phyloP scores from a whole-genome alignment of 164 flowering plant genomes.

The Akebia trifoliata region DNA sequence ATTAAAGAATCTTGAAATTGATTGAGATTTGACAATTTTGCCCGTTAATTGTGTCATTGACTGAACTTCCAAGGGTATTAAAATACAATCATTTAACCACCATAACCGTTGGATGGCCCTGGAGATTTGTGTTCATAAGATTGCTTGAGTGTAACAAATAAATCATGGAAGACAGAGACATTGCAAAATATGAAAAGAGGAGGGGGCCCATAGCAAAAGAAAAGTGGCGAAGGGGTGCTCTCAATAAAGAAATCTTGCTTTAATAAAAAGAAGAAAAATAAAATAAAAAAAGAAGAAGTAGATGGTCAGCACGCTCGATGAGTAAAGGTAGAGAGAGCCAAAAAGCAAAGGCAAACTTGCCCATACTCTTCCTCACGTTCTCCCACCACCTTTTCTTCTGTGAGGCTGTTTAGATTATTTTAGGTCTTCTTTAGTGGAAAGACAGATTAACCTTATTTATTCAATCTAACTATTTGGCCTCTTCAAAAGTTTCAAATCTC shows the following conservation, averaged over 20 bases:
- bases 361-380: conserved; percentile 65
- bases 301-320: conserved; percentile 28
- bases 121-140: no score
- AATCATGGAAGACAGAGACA: conserved; percentile 36
- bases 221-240: background rate
- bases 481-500: conserved; percentile 2
- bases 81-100: no score
- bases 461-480: conserved; percentile 13
- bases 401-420: conserved; percentile 19
- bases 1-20: no score
- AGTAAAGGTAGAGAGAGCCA: conserved; percentile 18
- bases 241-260: conserved; percentile 23
- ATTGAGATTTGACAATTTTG: no score
- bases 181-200: conserved; percentile 19
- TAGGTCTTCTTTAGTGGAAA: conserved; percentile 22
- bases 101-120: no score
- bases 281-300: no score
- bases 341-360: conserved; percentile 38
- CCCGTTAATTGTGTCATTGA: no score
- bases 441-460: conserved; percentile 33
- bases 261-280: no score
- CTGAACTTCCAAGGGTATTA: no score
- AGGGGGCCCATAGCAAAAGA: conserved; percentile 5
- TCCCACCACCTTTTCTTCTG: conserved; percentile 47
- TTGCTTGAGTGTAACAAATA: background rate